Conservation (phyloP, 495 filamentous ascomycete species). For the Clohesyomyces aquaticus region DNA sequence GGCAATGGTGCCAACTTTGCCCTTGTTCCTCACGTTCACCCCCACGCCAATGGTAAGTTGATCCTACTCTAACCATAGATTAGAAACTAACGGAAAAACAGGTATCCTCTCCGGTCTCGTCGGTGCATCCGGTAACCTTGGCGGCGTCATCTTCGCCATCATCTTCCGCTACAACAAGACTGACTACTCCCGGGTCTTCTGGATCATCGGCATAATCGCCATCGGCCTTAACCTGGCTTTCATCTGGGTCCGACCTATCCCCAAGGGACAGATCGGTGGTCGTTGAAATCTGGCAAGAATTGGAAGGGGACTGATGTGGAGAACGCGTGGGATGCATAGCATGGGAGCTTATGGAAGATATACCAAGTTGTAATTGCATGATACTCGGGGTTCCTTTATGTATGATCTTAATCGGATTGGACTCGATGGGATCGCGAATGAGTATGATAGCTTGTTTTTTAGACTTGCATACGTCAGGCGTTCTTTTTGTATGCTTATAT, state of each 20-base stretch:
- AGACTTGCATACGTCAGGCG: conserved; percentile 1
- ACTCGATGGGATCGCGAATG: not conserved
- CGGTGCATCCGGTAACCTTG: conserved; percentile 80
- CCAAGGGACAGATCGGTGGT: conserved; percentile 69
- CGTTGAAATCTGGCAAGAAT: conserved; percentile 51
- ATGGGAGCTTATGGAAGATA: not conserved
- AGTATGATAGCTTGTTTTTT: not conserved
- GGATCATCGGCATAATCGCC: conserved; percentile 80
- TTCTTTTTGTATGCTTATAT: not conserved
- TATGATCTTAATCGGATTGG: too few relatives aligned
- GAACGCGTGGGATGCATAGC: not conserved
- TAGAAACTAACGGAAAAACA: conserved; percentile 28
- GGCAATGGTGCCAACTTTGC: conserved; percentile 86
- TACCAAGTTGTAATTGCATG: not conserved
- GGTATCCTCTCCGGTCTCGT: conserved; percentile 75
- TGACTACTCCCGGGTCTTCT: conserved; percentile 70
- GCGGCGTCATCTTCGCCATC: conserved; percentile 82
- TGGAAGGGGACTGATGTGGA: not conserved
- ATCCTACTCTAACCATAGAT: not conserved
- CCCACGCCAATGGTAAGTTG: conserved; percentile 67
- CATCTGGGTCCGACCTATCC: conserved; percentile 73
- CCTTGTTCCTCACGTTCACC: conserved; percentile 82
- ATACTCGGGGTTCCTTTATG: not conserved
- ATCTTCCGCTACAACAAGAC: conserved; percentile 77
- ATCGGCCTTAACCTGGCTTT: conserved; percentile 68